These are phyloP conservation scores for Ilyonectria robusta DNA, from an alignment of 2,329 filamentous ascomycete genomes.

Conservation along the genomic window DNA sequence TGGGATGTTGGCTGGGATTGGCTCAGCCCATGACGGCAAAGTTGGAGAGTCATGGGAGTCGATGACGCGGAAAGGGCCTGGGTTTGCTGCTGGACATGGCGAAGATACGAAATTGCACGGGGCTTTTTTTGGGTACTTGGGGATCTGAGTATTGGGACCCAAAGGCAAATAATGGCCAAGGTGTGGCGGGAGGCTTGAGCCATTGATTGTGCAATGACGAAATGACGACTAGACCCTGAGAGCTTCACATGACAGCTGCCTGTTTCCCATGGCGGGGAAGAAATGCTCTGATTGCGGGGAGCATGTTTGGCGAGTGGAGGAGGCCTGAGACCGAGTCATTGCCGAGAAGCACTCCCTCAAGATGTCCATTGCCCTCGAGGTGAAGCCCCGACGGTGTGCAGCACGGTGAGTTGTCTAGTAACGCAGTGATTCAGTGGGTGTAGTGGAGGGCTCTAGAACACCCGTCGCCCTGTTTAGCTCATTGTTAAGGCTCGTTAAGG, in stretches of 20 bases:
- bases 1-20: conserved; percentile 16
- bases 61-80: background rate
- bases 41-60: conserved; percentile 4
- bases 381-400: background rate
- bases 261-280: conserved; percentile 18
- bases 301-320: conserved; percentile 4
- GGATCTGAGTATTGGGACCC: too few species aligned
- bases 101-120: background rate
- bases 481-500: conserved; percentile 34
- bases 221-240: conserved; percentile 17
- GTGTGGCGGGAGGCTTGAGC: background rate
- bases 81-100: background rate
- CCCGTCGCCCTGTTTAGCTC: conserved; percentile 24
- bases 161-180: background rate
- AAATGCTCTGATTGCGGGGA: conserved; percentile 9
- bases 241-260: conserved; percentile 36
- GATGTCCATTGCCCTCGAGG: background rate
- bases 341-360: background rate
- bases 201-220: conserved; percentile 33
- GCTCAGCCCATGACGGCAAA: conserved; percentile 9
- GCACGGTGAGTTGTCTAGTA: background rate
- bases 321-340: background rate
- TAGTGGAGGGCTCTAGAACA: background rate
- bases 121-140: background rate
- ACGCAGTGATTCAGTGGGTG: background rate